Evolutionary conservation across 2,329 filamentous ascomycete species (phyloP).

Genomic region (Venturia pyrina): DNA sequence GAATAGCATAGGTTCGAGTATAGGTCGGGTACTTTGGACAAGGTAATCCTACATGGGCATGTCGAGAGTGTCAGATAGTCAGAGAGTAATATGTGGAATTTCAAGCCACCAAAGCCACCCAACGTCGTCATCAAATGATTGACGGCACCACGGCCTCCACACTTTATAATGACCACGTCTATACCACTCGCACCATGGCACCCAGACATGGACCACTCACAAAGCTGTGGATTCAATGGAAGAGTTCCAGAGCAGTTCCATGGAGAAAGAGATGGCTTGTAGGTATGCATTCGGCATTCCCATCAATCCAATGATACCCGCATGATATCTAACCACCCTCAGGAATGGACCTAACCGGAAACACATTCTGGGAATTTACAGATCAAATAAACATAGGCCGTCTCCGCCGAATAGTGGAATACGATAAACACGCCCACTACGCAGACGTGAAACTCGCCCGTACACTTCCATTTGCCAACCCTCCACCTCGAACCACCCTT

Average conservation of each 20-base stretch:
- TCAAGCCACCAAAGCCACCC: not conserved
- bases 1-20: not conserved
- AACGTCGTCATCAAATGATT: not conserved
- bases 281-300: constrained; percentile 27
- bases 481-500: not conserved
- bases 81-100: not conserved
- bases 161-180: not conserved
- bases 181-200: constrained; percentile 14
- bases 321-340: constrained; percentile 13
- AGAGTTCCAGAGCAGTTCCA: constrained; percentile 45
- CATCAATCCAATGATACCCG: constrained; percentile 12
- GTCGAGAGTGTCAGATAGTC: no score
- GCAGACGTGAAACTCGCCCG: constrained; percentile 51
- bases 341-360: constrained; percentile 53
- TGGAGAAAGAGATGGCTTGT: constrained; percentile 52
- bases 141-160: not conserved
- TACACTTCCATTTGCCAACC: constrained; percentile 21
- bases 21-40: not conserved
- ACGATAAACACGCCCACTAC: constrained; percentile 42
- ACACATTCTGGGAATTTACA: constrained; percentile 59
- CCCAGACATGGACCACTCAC: constrained; percentile 27
- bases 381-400: constrained; percentile 44
- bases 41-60: not conserved
- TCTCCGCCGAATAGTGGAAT: constrained; percentile 49
- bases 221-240: constrained; percentile 52